Conservation (phyloP, 148 eudicot genomes). For the Oxyria digyna region DNA sequence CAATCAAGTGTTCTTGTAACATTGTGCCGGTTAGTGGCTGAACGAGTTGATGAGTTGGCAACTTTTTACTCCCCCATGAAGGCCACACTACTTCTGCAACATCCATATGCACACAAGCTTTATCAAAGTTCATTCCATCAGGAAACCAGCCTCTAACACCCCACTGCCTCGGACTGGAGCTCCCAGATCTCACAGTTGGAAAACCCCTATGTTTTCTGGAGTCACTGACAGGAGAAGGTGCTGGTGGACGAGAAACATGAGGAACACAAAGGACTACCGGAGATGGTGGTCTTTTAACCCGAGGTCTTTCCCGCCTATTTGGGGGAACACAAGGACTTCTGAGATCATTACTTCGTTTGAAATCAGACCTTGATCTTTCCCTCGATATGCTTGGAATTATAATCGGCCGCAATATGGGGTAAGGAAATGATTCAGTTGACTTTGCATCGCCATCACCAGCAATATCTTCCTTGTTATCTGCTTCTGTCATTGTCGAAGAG, state of each 20-base stretch:
- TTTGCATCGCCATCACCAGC: conserved; percentile 72
- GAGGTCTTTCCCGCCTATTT: conserved; percentile 83
- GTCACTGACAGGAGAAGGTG: conserved; percentile 83
- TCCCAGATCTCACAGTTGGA: conserved; percentile 93
- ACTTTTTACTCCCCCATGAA: conserved; percentile 75
- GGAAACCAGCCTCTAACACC: conserved; percentile 84
- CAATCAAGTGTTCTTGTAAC: conserved; percentile 81
- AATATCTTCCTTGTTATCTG: conserved; percentile 49
- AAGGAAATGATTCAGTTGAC: conserved; percentile 70
- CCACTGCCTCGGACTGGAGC: conserved; percentile 97
- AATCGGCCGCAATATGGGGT: conserved; percentile 85
- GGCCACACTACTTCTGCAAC: conserved; percentile 94
- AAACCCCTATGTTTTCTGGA: conserved; percentile 84
- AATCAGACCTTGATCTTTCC: conserved; percentile 87
- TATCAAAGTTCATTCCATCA: conserved; percentile 67
- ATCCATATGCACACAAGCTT: conserved; percentile 65
- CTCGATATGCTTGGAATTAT: conserved; percentile 73
- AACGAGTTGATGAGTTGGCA: conserved; percentile 49
- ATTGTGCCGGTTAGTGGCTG: conserved; percentile 79
- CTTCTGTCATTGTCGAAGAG: conserved; percentile 52
- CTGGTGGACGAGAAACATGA: conserved; percentile 87
- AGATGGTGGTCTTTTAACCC: conserved; percentile 88
- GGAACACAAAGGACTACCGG: conserved; percentile 99
- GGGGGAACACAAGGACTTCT: conserved; percentile 95
- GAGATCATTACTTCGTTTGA: conserved; percentile 62